phyloP scores from a whole-genome alignment of 2,329 filamentous ascomycete genomes.

The Phialophora tarda region DNA sequence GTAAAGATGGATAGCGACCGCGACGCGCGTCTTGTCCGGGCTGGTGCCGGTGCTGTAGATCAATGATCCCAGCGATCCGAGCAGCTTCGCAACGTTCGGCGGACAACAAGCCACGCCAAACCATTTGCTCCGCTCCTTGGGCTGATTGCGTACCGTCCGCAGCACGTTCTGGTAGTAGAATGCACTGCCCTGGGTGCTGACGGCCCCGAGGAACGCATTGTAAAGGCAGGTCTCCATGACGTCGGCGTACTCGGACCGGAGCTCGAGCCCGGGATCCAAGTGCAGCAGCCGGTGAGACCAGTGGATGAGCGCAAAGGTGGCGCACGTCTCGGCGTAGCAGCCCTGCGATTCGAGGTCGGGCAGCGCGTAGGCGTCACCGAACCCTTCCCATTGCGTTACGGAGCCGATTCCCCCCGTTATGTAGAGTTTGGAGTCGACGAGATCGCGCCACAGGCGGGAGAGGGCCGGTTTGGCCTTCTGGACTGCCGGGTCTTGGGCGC shows the following conservation, averaged over 20 bases:
- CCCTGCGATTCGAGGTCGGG: constrained; percentile 11
- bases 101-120: constrained; percentile 66
- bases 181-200: constrained; percentile 60
- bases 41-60: constrained; percentile 49
- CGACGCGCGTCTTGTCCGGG: neutral
- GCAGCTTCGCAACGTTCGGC: constrained; percentile 62
- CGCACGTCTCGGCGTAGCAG: constrained; percentile 17
- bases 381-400: constrained; percentile 13
- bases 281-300: constrained; percentile 12
- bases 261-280: constrained; percentile 41
- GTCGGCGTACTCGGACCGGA: constrained; percentile 61
- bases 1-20: neutral
- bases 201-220: constrained; percentile 64
- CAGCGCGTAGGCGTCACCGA: constrained; percentile 9
- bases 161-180: constrained; percentile 69
- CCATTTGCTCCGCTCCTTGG: constrained; percentile 62
- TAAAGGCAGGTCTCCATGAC: constrained; percentile 66
- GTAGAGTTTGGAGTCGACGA: constrained; percentile 16
- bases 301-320: constrained; percentile 14
- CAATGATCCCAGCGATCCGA: constrained; percentile 63
- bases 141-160: constrained; percentile 55
- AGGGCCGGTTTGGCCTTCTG: neutral
- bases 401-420: constrained; percentile 12
- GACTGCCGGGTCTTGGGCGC: neutral
- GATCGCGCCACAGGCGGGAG: constrained; percentile 13